A percentile compares a stretch with the other conserved stretches of the same genome.
These are phyloP conservation scores for Saturnispora halmiae DNA, from an alignment of 805 yeast species.

Conservation along the genomic window DNA sequence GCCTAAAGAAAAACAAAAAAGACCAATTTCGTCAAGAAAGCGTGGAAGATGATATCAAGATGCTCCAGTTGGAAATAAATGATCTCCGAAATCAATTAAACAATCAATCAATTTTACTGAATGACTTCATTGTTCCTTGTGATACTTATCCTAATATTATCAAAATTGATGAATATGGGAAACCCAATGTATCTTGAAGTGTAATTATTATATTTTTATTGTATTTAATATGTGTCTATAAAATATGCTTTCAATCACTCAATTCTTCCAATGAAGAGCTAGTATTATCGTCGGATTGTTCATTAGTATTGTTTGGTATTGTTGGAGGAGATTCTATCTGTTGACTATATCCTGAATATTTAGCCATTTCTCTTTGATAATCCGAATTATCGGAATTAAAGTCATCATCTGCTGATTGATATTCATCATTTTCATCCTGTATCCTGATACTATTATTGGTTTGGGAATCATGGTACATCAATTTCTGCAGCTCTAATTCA, in stretches of 20 bases:
- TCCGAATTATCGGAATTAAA: conserved; percentile 10
- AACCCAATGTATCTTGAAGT: conserved; percentile 3
- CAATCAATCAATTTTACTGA: conserved; percentile 31
- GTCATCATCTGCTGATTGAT: background rate
- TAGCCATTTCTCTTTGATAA: conserved; percentile 6
- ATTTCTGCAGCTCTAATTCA: conserved; percentile 4
- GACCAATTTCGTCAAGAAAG: conserved; percentile 52
- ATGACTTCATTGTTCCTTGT: conserved; percentile 41
- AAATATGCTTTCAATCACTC: background rate
- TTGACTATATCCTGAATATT: conserved; percentile 5
- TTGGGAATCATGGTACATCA: conserved; percentile 3
- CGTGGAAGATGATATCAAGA: conserved; percentile 62
- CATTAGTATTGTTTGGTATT: too few relatives aligned
- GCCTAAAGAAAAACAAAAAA: conserved; percentile 56
- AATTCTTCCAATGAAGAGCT: background rate
- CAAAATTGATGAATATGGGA: conserved; percentile 27
- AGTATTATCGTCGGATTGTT: too few relatives aligned
- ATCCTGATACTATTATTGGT: background rate
- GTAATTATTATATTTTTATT: background rate
- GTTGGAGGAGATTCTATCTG: too few relatives aligned
- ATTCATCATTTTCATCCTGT: conserved; percentile 4
- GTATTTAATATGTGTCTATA: background rate
- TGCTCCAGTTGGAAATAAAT: conserved; percentile 63
- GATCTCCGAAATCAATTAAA: conserved; percentile 40
- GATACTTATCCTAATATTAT: conserved; percentile 39